Evolutionary conservation across 768 basidiomycete genomes (phyloP), one percentile per base, ranked within the genome.

Genomic region (Leccinum obscurum): DNA sequence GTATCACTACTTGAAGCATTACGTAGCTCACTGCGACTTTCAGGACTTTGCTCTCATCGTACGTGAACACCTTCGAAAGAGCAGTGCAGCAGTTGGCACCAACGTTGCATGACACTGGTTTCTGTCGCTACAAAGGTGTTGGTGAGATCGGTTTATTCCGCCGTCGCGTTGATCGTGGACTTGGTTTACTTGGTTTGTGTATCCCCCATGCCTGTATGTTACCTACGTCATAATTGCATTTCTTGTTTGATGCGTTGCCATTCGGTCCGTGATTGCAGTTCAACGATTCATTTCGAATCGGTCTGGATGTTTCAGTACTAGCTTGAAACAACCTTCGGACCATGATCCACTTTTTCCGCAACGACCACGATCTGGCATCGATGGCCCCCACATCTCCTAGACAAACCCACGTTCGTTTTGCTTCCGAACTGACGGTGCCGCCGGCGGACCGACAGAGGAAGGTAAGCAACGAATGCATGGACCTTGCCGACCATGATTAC

Each of bases 381-480:
- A 71, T 72, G 71, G 52, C 59, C 34, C 20, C 57, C 17, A 48
- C 20, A 24, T 68, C 60, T 48, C 13, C 35, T 61, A 48, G 59
- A 55, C 62, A 62, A 60, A 55, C 58, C 54, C 67, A 64, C 66
- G 67, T 78, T 61, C 76, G 65, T 54, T 78, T 77, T 63, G 64
- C 68, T 63, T 64, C 70, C 61, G 59, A 72, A 58, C 63, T 76
- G 56, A 67, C 68, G 56, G 62, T 65, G 24, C 75, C 75, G 60
- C 76, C 68, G 52, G 62, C 62, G 58, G 70, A 68, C 69, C 76
- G 73, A 39, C 70, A 66, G 56, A 68, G 70, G 62, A 70, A 68
- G 70, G 75, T 77, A 62, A 41, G 66, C n/a, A 17, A 8, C 51
- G 15, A 11, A 55, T n/a, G 17, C 55, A 15, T 37, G 14, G 28